These are phyloP conservation scores for Pseudozyma thailandica DNA, from an alignment of 1,284 basidiomycete species.

Conservation along the genomic window DNA sequence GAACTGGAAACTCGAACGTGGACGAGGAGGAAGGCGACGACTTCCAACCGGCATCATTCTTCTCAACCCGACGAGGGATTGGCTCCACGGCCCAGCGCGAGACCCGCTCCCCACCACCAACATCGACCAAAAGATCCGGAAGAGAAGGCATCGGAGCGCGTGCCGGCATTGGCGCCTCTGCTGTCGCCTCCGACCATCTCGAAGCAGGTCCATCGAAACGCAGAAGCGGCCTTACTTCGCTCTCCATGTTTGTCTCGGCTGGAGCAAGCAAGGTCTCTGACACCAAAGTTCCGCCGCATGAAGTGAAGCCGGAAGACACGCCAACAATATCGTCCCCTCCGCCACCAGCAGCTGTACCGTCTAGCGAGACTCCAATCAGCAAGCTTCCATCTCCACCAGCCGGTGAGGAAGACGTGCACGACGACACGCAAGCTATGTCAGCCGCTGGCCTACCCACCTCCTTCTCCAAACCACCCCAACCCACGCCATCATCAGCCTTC, in stretches of 20 bases:
- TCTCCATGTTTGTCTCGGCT: slow-evolving; percentile 51
- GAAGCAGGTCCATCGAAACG: slow-evolving; percentile 20
- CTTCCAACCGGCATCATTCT: slow-evolving; percentile 36
- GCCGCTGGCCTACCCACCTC: slow-evolving; percentile 31
- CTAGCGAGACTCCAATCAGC: neutral
- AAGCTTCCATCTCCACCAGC: neutral
- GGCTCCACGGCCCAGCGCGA: slow-evolving; percentile 7
- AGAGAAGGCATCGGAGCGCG: slow-evolving; percentile 34
- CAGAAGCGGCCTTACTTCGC: slow-evolving; percentile 39
- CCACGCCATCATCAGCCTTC: slow-evolving; percentile 35
- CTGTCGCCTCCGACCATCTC: neutral
- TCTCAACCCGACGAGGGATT: slow-evolving; percentile 15
- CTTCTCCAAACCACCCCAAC: slow-evolving; percentile 14
- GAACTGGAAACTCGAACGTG: neutral
- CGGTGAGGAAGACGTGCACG: neutral
- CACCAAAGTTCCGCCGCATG: slow-evolving; percentile 12
- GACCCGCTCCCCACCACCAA: slow-evolving; percentile 3
- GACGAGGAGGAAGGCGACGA: slow-evolving; percentile 12
- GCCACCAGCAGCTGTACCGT: too few relatives aligned
- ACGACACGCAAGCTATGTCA: slow-evolving; percentile 1
- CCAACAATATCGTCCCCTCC: neutral
- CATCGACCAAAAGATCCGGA: slow-evolving; percentile 4
- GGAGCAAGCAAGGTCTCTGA: slow-evolving; percentile 16
- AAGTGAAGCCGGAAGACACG: neutral
- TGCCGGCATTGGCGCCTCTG: slow-evolving; percentile 23